These are phyloP conservation scores for Bauhinia variegata DNA, from an alignment of 306 rosid species.

Conservation along the genomic window DNA sequence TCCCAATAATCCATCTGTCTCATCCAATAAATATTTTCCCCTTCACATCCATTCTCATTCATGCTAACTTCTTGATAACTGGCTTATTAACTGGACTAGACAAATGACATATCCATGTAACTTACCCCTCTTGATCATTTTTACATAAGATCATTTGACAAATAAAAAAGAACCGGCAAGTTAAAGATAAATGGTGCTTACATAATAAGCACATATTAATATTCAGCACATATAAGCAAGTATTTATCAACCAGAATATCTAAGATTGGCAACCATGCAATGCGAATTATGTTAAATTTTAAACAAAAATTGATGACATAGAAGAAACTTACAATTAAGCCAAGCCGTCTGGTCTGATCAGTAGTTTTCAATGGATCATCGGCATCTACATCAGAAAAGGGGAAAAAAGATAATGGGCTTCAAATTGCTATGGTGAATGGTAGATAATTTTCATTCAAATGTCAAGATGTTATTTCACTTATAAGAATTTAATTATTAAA, in stretches of 20 bases:
- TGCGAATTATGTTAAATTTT: neutral
- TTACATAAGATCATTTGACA: too few relatives aligned
- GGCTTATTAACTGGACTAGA: neutral
- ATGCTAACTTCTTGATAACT: neutral
- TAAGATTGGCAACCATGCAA: neutral
- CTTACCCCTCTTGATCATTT: too few relatives aligned
- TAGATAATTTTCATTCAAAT: conserved; percentile 5
- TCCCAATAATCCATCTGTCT: neutral
- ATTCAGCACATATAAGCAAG: conserved; percentile 12
- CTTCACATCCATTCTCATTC: neutral
- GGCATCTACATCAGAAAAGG: conserved; percentile 39
- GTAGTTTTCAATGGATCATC: conserved; percentile 56
- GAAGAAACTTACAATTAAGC: conserved; percentile 50
- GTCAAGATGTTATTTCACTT: neutral
- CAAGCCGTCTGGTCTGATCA: conserved; percentile 51
- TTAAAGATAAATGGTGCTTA: neutral
- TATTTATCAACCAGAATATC: neutral
- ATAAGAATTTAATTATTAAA: neutral
- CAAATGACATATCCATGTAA: too few relatives aligned
- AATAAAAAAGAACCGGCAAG: neutral
- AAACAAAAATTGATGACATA: neutral
- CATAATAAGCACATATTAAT: conserved; percentile 15
- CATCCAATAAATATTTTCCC: neutral
- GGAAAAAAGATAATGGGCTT: neutral
- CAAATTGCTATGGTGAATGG: neutral